These are phyloP conservation scores for Fistulinella staudtii DNA, from an alignment of 1,284 basidiomycete genomes.

Conservation along the genomic window DNA sequence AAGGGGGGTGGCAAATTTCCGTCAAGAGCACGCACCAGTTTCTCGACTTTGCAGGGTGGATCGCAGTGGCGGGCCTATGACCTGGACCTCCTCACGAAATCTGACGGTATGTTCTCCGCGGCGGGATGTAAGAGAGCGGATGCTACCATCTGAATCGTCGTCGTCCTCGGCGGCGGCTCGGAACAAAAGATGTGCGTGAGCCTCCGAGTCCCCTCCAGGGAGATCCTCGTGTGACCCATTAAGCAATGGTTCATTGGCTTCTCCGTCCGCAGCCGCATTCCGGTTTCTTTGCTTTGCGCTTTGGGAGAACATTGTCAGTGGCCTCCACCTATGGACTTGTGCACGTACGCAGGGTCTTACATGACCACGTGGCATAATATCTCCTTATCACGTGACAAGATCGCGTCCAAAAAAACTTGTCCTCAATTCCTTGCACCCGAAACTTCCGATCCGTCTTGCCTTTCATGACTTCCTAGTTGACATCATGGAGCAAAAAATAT, in stretches of 20 bases:
- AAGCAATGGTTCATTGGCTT: slow-evolving; percentile 55
- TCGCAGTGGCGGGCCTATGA: slow-evolving; percentile 61
- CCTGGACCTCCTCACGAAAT: slow-evolving; percentile 63
- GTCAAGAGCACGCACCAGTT: slow-evolving; percentile 53
- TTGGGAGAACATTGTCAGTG: slow-evolving; percentile 39
- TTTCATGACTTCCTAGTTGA: no score
- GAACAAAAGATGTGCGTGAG: slow-evolving; percentile 41
- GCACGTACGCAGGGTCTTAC: neutral
- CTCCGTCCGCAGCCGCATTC: slow-evolving; percentile 34
- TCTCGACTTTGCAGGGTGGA: slow-evolving; percentile 73
- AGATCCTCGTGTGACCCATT: slow-evolving; percentile 39
- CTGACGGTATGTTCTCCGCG: slow-evolving; percentile 41
- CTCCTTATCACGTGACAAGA: no score
- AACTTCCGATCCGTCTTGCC: no score
- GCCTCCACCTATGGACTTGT: slow-evolving; percentile 19
- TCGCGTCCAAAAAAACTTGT: no score
- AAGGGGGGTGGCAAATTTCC: slow-evolving; percentile 9
- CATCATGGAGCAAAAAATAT: no score
- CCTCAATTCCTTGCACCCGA: no score
- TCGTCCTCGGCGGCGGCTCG: slow-evolving; percentile 44
- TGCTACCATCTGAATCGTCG: slow-evolving; percentile 38
- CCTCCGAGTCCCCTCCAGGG: slow-evolving; percentile 21
- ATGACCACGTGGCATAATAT: slow-evolving; percentile 15
- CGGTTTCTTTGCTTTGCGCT: slow-evolving; percentile 31
- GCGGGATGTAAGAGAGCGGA: slow-evolving; percentile 20